These are phyloP conservation scores for Brettanomyces nanus DNA, from an alignment of 805 yeast species.

Conservation along the genomic window DNA sequence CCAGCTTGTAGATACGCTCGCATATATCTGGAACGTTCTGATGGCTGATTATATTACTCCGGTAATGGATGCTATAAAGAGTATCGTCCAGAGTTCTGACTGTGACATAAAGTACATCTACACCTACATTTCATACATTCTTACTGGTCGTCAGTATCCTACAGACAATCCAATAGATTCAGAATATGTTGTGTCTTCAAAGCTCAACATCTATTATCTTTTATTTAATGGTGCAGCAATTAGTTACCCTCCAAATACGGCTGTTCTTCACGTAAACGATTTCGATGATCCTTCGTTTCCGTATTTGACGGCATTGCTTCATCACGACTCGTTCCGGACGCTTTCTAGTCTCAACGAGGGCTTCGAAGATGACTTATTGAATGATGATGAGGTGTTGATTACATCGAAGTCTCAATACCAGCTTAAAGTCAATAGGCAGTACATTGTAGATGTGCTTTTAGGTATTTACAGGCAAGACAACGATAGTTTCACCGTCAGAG, in stretches of 20 bases:
- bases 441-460: slow-evolving; percentile 62
- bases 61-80: slow-evolving; percentile 46
- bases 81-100: slow-evolving; percentile 14
- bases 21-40: slow-evolving; percentile 64
- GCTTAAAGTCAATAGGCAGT: slow-evolving; percentile 56
- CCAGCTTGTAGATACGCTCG: slow-evolving; percentile 51
- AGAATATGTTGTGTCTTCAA: slow-evolving; percentile 31
- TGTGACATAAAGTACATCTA: slow-evolving; percentile 32
- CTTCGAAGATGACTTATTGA: slow-evolving; percentile 70
- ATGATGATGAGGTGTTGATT: slow-evolving; percentile 40
- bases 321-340: slow-evolving; percentile 47
- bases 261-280: slow-evolving; percentile 25
- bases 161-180: slow-evolving; percentile 42
- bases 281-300: slow-evolving; percentile 54
- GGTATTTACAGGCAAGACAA: slow-evolving; percentile 40
- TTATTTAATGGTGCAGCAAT: slow-evolving; percentile 51
- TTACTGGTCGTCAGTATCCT: slow-evolving; percentile 80
- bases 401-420: slow-evolving; percentile 17
- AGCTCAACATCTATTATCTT: slow-evolving; percentile 43
- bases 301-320: slow-evolving; percentile 51
- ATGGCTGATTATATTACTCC: slow-evolving; percentile 70
- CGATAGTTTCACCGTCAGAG: slow-evolving; percentile 23
- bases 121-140: slow-evolving; percentile 56
- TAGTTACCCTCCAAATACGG: slow-evolving; percentile 35
- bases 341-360: slow-evolving; percentile 69